phyloP scores from a whole-genome alignment of 1,284 basidiomycete genomes.

The Trametes versicolor region DNA sequence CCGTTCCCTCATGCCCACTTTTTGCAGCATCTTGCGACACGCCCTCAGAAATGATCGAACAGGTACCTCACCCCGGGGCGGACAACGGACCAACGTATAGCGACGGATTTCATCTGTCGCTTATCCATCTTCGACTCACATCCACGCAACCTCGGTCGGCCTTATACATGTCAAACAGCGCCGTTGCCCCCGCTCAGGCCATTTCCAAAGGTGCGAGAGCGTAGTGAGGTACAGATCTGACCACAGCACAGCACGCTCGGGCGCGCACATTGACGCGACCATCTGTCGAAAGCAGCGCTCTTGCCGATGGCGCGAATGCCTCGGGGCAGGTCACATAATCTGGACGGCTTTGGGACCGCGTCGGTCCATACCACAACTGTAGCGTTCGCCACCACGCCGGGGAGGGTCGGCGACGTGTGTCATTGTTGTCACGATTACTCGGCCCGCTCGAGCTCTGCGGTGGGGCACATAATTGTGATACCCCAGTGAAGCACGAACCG shows the following conservation, averaged over 20 bases:
- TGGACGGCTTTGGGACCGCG: too few relatives aligned
- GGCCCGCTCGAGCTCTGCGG: too few relatives aligned
- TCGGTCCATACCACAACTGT: too few relatives aligned
- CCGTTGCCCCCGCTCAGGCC: slow-evolving; percentile 9
- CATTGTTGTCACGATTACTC: too few relatives aligned
- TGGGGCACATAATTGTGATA: too few relatives aligned
- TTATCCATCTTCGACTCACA: slow-evolving; percentile 1
- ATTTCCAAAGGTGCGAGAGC: neutral
- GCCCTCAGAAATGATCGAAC: slow-evolving; percentile 15
- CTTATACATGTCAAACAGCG: slow-evolving; percentile 3
- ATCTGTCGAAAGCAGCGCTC: neutral
- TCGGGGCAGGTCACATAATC: too few relatives aligned
- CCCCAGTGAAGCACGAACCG: too few relatives aligned
- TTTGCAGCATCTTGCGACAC: slow-evolving; percentile 12
- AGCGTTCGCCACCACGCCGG: too few relatives aligned
- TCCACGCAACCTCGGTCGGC: neutral
- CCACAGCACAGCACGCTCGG: slow-evolving; percentile 10
- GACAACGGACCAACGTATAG: neutral
- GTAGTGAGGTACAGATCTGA: slow-evolving; percentile 10
- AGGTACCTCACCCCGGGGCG: neutral
- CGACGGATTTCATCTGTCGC: neutral
- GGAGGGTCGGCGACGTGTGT: too few relatives aligned
- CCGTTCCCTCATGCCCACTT: slow-evolving; percentile 27
- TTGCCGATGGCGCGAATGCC: neutral
- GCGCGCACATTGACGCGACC: slow-evolving; percentile 13